These are phyloP conservation scores for Globisporangium polare DNA, from an alignment of 352 stramenopile species.

Conservation along the genomic window DNA sequence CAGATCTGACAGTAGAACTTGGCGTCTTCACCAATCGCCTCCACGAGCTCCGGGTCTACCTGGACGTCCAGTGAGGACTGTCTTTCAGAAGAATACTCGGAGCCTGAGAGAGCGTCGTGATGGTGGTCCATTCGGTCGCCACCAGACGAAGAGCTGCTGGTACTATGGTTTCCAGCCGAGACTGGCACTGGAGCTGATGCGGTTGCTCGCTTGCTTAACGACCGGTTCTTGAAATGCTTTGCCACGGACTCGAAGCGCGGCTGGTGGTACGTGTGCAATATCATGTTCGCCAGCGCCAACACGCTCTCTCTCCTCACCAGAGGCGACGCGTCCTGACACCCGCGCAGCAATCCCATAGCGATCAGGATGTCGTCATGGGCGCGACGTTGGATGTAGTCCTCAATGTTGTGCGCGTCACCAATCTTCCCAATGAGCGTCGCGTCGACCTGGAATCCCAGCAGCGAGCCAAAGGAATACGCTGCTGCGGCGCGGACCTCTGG, in stretches of 20 bases:
- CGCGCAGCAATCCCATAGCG: slow-evolving; percentile 60
- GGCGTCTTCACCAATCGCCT: slow-evolving; percentile 50
- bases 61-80: slow-evolving; percentile 24
- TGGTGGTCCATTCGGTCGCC: not conserved
- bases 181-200: slow-evolving; percentile 1
- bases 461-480: slow-evolving; percentile 90
- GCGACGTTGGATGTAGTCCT: slow-evolving; percentile 58
- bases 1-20: slow-evolving; percentile 87
- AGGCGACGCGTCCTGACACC: slow-evolving; percentile 76
- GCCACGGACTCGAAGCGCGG: slow-evolving; percentile 81
- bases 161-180: not conserved
- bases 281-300: slow-evolving; percentile 76
- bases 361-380: slow-evolving; percentile 68
- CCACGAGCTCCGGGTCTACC: slow-evolving; percentile 38
- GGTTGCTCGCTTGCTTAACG: slow-evolving; percentile 13
- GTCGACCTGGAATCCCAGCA: slow-evolving; percentile 86
- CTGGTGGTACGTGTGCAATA: slow-evolving; percentile 87
- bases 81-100: not conserved
- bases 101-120: not conserved
- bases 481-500: slow-evolving; percentile 91
- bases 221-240: slow-evolving; percentile 70
- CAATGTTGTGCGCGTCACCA: slow-evolving; percentile 40
- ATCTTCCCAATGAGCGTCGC: slow-evolving; percentile 43
- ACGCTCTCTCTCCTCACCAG: slow-evolving; percentile 82
- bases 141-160: not conserved